phyloP scores from a whole-genome alignment of 225 moss, liverwort and hornwort genomes.

The Straminergon stramineum region DNA sequence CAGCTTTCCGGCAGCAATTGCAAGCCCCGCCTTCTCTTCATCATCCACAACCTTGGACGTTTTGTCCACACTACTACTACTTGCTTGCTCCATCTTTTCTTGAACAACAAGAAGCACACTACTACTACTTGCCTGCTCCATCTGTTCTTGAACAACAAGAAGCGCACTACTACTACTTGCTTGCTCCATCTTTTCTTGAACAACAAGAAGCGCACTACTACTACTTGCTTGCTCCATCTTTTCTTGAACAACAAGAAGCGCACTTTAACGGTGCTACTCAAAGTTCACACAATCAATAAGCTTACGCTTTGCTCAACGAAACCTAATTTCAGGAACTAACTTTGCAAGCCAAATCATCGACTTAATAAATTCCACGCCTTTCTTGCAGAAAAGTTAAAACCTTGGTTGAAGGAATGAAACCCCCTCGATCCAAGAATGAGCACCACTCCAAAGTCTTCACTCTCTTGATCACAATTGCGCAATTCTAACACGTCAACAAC shows the following conservation, averaged over 20 bases:
- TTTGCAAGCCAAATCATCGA: not conserved
- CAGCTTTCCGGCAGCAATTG: slow-evolving; percentile 10
- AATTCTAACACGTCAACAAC: not conserved
- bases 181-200: slow-evolving; percentile 13
- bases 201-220: not conserved
- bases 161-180: not conserved
- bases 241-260: not conserved
- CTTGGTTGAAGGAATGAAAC: not conserved
- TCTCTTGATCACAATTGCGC: not conserved
- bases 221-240: slow-evolving; percentile 24
- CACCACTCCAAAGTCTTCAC: not conserved
- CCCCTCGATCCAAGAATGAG: not conserved
- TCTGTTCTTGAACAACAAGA: not conserved
- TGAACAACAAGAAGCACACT: not conserved
- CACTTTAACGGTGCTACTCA: not conserved
- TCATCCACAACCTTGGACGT: not conserved
- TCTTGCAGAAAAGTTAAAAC: not conserved
- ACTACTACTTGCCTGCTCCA: slow-evolving; percentile 19
- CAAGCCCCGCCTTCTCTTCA: not conserved
- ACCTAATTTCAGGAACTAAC: not conserved
- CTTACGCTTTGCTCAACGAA: not conserved
- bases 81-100: slow-evolving; percentile 20
- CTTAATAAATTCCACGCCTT: not conserved
- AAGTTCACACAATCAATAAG: not conserved
- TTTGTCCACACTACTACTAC: not conserved